Evolutionary conservation across 768 basidiomycete species (phyloP), one percentile per base, ranked within the genome.

Genomic region (Mycena sanguinolenta): DNA sequence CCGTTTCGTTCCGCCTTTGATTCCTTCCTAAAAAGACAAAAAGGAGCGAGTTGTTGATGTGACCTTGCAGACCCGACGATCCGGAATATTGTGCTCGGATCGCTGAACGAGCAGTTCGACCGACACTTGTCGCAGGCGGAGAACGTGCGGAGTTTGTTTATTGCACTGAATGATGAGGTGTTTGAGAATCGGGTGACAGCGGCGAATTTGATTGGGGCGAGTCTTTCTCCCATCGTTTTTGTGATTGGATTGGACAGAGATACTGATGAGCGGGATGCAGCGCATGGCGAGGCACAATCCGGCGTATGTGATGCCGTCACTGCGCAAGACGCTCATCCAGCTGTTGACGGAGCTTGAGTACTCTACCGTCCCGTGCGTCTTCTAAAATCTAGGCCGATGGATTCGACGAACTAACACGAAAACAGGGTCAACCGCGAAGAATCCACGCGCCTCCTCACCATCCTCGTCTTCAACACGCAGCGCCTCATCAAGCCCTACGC

Each of bases 251-350:
- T 53, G n/a, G n/a, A 9, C 14, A 23, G n/a, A 3, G 7, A 19
- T 9, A 46, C n/a, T n/a, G n/a, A 46, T 4, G 36, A 23, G 25
- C 12, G 9, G 6, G 32, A 2, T 23, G 19, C 52, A 73, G 72
- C 91, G 98, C 30, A 88, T 99, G 39, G 95, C 97, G 4, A 89
- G 90, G 73, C 95, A 97, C 81, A 99, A 99, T 76, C 98, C 98
- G 0, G 98, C 98, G n/a, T 98, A 98, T 83, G 97, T 99, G 36
- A 99, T 99, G 95, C 97, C 98, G 13, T 95, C 95, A 8, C 84
- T 99, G 28, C 89, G 98, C 54, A 99, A 99, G 81, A 92, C 96
- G 1, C 85, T 99, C 67, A 98, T 99, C 63, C 97, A 99, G 77
- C 88, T 99, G 10, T 84, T 99, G 70, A 99, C 98, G 1, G 98